These are phyloP conservation scores for Triticum aestivum DNA, from an alignment of 176 grass and related monocot species.

Conservation along the genomic window IWGSC_CS_RefSeq_v2.1 NC_057808.1:216352373-216352872, in stretches of 20 bases:
- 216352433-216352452: not conserved
- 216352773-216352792: not conserved
- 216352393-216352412: not conserved
- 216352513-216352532: not conserved
- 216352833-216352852: too few species aligned
- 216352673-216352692: constrained; percentile 3
- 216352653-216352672: not conserved
- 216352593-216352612: not conserved
- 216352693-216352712: not conserved
- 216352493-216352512: not conserved
- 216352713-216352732: not conserved
- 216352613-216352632: not conserved
- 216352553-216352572: not conserved
- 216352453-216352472: not conserved
- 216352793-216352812: too few species aligned
- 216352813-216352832: too few species aligned
- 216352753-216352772: not conserved
- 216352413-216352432: not conserved
- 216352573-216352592: not conserved
- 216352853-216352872: too few species aligned
- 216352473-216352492: not conserved
- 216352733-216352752: not conserved
- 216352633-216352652: not conserved
- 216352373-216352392: not conserved
- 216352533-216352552: not conserved